phyloP scores from a whole-genome alignment of 2,329 filamentous ascomycete genomes.

The Plenodomus lindquistii region DNA sequence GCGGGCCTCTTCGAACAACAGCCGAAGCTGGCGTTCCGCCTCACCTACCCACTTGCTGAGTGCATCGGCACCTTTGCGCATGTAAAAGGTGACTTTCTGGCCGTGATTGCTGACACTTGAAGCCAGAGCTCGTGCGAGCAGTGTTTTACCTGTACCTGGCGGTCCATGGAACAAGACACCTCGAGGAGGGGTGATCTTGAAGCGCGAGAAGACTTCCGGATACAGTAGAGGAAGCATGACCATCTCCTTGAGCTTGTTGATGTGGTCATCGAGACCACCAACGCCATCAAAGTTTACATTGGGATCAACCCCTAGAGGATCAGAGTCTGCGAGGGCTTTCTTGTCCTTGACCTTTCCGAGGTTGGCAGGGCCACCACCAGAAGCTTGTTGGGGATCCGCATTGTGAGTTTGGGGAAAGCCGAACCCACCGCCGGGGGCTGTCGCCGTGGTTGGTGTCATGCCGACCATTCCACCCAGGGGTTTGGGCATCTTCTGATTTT shows the following conservation, averaged over 20 bases:
- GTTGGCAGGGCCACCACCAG: slow-evolving; percentile 72
- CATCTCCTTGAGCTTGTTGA: slow-evolving; percentile 98
- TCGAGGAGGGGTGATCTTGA: slow-evolving; percentile 90
- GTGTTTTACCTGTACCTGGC: slow-evolving; percentile 94
- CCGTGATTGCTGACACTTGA: slow-evolving; percentile 88
- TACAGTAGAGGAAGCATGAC: slow-evolving; percentile 92
- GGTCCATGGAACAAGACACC: slow-evolving; percentile 97
- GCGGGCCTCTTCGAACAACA: slow-evolving; percentile 93
- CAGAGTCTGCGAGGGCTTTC: slow-evolving; percentile 88
- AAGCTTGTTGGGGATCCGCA: slow-evolving; percentile 58
- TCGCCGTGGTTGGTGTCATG: slow-evolving; percentile 62
- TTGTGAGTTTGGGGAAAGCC: slow-evolving; percentile 62
- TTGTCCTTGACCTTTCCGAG: slow-evolving; percentile 93
- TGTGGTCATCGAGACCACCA: slow-evolving; percentile 88
- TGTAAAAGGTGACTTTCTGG: slow-evolving; percentile 97
- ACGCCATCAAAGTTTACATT: slow-evolving; percentile 94
- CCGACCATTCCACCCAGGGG: slow-evolving; percentile 64
- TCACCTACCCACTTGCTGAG: slow-evolving; percentile 99
- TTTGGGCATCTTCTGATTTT: slow-evolving; percentile 67
- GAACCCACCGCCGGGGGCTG: slow-evolving; percentile 49
- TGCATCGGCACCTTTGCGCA: slow-evolving; percentile 97
- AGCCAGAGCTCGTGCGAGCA: slow-evolving; percentile 90
- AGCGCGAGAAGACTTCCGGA: slow-evolving; percentile 87
- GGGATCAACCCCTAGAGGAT: slow-evolving; percentile 89
- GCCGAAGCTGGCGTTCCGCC: slow-evolving; percentile 88